These are phyloP conservation scores for Mallotus japonicus DNA, from an alignment of 441 rosid genomes.

Conservation along the genomic window DNA sequence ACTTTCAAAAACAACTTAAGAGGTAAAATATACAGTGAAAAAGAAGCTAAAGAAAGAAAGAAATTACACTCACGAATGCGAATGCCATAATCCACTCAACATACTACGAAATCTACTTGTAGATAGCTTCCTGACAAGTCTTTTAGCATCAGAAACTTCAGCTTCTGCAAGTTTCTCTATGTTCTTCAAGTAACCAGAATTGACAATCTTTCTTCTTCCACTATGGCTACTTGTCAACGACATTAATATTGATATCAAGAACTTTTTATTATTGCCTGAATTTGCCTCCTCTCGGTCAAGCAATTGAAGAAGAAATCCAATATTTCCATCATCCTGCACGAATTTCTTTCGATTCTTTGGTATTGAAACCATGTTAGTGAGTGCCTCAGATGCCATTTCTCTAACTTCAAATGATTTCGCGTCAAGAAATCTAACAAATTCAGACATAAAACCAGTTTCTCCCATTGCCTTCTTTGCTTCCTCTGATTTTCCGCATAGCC, in stretches of 20 bases:
- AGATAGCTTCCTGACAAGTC: constrained; percentile 74
- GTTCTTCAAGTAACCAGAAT: constrained; percentile 75
- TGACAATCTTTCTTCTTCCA: constrained; percentile 74
- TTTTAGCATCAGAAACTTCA: constrained; percentile 79
- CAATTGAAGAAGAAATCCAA: constrained; percentile 57
- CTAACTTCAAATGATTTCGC: constrained; percentile 78
- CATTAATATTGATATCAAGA: constrained; percentile 65
- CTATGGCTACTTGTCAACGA: constrained; percentile 68
- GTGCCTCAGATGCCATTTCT: constrained; percentile 71
- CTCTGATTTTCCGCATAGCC: constrained; percentile 61
- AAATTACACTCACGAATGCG: constrained; percentile 44
- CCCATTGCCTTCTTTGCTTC: constrained; percentile 71
- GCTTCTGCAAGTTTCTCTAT: constrained; percentile 87
- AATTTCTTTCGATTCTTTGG: constrained; percentile 69
- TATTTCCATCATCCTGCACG: constrained; percentile 60
- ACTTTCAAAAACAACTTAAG: neutral
- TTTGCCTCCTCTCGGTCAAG: constrained; percentile 64
- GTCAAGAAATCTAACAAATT: constrained; percentile 69
- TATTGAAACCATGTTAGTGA: constrained; percentile 51
- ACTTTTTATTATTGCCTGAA: constrained; percentile 49
- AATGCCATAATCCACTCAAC: constrained; percentile 78
- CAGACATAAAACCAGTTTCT: constrained; percentile 77
- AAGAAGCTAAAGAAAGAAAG: neutral
- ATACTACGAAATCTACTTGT: constrained; percentile 65
- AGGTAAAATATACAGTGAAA: constrained; percentile 37